Evolutionary conservation across 768 basidiomycete species (phyloP).

Genomic region (Rickenella mellea): DNA sequence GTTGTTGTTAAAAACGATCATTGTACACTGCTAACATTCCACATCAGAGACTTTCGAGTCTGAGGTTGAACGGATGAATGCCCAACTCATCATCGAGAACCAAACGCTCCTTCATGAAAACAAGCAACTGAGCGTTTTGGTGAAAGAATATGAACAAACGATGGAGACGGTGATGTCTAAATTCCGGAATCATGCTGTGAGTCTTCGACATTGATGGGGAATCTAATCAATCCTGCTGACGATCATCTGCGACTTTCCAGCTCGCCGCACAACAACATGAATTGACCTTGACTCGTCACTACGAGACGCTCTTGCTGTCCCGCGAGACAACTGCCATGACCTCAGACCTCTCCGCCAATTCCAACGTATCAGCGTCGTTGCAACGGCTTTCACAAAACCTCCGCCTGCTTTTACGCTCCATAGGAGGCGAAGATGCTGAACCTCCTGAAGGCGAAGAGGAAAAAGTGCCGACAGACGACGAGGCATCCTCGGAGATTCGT

Average conservation of each 20-base stretch:
- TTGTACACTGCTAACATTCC: neutral
- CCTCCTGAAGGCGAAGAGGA: constrained; percentile 9
- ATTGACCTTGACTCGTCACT: constrained; percentile 77
- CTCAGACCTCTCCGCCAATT: constrained; percentile 46
- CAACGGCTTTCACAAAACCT: constrained; percentile 63
- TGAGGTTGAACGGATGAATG: constrained; percentile 83
- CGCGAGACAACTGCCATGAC: constrained; percentile 50
- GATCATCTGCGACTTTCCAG: constrained; percentile 36
- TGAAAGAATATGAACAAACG: constrained; percentile 92
- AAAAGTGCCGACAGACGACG: neutral
- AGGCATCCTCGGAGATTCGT: constrained; percentile 28
- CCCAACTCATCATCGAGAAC: constrained; percentile 88
- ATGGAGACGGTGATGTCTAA: constrained; percentile 96
- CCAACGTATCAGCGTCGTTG: constrained; percentile 55
- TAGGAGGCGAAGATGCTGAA: constrained; percentile 48
- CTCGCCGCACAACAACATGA: constrained; percentile 90
- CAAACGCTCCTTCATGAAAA: constrained; percentile 90
- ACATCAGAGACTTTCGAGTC: constrained; percentile 80
- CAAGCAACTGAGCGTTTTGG: constrained; percentile 77
- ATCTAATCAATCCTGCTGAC: neutral
- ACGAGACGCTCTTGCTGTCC: constrained; percentile 68
- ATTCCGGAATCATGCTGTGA: constrained; percentile 83
- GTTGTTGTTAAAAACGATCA: neutral
- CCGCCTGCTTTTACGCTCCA: constrained; percentile 60
- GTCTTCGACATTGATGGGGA: constrained; percentile 18